Conservation (phyloP, 352 stramenopile genomes). For the Phytophthora fragariaefolia region DNA sequence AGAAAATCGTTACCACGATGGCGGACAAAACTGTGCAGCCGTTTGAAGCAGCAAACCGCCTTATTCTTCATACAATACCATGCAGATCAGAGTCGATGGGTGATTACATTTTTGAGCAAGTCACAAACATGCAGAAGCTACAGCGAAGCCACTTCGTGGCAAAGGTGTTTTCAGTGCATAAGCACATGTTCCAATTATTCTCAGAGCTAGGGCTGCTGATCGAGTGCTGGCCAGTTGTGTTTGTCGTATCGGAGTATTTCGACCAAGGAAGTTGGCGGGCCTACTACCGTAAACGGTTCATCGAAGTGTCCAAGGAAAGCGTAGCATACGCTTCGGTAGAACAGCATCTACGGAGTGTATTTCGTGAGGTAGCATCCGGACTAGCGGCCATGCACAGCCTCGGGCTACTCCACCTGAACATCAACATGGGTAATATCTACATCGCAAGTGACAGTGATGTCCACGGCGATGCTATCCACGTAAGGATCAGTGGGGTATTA, state of each 20-base stretch:
- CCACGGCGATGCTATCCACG: slow-evolving; percentile 6
- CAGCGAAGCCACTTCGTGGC: slow-evolving; percentile 51
- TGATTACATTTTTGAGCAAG: slow-evolving; percentile 41
- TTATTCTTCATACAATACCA: slow-evolving; percentile 55
- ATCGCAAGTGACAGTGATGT: slow-evolving; percentile 14
- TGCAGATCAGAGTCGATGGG: slow-evolving; percentile 54
- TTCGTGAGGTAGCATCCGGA: slow-evolving; percentile 59
- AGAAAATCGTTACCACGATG: slow-evolving; percentile 45
- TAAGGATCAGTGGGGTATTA: slow-evolving; percentile 54
- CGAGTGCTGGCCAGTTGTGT: slow-evolving; percentile 67
- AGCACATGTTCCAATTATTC: slow-evolving; percentile 72
- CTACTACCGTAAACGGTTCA: slow-evolving; percentile 30
- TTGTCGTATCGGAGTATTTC: slow-evolving; percentile 58
- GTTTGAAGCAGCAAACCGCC: slow-evolving; percentile 11
- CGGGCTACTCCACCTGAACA: slow-evolving; percentile 59
- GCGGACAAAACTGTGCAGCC: slow-evolving; percentile 10
- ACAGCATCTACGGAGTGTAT: slow-evolving; percentile 38
- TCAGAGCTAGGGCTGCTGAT: slow-evolving; percentile 63
- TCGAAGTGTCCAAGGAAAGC: neutral
- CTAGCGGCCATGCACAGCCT: slow-evolving; percentile 63
- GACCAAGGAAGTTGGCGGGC: slow-evolving; percentile 43
- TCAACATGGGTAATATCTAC: slow-evolving; percentile 62
- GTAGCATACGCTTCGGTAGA: slow-evolving; percentile 38
- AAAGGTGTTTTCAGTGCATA: slow-evolving; percentile 36
- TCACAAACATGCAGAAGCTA: slow-evolving; percentile 42